Conservation (phyloP, 1,284 basidiomycete species). For the Boletus subluridellus region DNA sequence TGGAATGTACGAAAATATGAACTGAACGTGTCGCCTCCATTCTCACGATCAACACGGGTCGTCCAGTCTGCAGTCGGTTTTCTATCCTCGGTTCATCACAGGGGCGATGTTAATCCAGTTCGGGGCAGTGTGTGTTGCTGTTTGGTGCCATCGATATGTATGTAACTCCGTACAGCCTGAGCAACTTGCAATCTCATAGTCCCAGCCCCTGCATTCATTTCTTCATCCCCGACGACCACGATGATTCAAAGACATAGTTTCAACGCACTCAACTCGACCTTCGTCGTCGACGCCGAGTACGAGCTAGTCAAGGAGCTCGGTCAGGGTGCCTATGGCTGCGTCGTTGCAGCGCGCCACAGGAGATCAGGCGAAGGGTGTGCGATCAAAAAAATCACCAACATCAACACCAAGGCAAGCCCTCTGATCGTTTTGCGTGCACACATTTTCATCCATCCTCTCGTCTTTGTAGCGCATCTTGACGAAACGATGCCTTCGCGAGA, state of each 20-base stretch:
- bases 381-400: constrained; percentile 97
- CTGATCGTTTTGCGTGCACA: not conserved
- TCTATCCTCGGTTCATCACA: not conserved
- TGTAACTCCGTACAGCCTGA: constrained; percentile 12
- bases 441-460: constrained; percentile 4
- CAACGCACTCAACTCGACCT: constrained; percentile 76
- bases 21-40: constrained; percentile 6
- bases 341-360: constrained; percentile 82
- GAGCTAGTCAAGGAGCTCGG: constrained; percentile 94
- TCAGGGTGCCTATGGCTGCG: constrained; percentile 91
- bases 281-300: constrained; percentile 89
- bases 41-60: constrained; percentile 3
- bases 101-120: not conserved
- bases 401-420: constrained; percentile 82
- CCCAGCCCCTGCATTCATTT: not conserved
- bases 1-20: constrained; percentile 5
- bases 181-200: not conserved
- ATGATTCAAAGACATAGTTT: constrained; percentile 62
- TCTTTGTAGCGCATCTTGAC: constrained; percentile 80
- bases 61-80: not conserved
- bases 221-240: constrained; percentile 11
- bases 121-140: constrained; percentile 17
- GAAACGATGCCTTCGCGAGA: constrained; percentile 90
- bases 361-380: constrained; percentile 87
- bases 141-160: constrained; percentile 33